Evolutionary conservation across 2,329 filamentous ascomycete species (phyloP), one percentile per base, ranked within the genome.

Genomic region (Ophiosphaerella herpotricha): DNA sequence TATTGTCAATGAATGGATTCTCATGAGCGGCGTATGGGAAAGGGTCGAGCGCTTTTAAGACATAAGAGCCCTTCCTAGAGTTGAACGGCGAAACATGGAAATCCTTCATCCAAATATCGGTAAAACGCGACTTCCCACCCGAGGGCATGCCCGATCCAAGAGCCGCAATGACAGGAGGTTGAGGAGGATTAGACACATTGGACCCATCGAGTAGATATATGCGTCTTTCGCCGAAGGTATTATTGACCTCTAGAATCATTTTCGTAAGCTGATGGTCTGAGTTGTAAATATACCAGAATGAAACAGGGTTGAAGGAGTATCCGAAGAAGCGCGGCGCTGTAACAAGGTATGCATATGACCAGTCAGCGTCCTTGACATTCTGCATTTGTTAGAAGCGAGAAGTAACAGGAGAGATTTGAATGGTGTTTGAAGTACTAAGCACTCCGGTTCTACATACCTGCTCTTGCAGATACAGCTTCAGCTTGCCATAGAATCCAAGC

Each of bases 31-130:
- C 57, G 7, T 57, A 63, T 14, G 66, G 66, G 18, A 80, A 72
- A 2, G 79, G 79, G 54, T 81, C 74, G 3, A 72, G 57, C 2
- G 79, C 78, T 48, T 74, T 73, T 7, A 80, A 64, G 1, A 75
- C 72, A 60, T 82, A 82, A 0, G 72, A 72, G 1, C 78, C 78
- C 54, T 79, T 76, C 24, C 78, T 66, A 38, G 77, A 77, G 66
- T 88, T 91, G 77, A 91, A 91, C 0, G 86, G 86, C 1, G 87
- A 91, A 14, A 90, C 86, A 63, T 90, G 88, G 56, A 91, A 89
- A 57, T 89, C 87, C 60, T 92, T 91, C 5, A 75, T 70, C 83
- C 85, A 89, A 0, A 74, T 73, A 16, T 80, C 76, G 13, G 73
- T 78, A 63, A 86, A 80, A 4, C 68, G 57, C 4, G 59, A 57